Conservation (phyloP, 225 moss, liverwort and hornwort genomes). For the Climacium dendroides region DNA sequence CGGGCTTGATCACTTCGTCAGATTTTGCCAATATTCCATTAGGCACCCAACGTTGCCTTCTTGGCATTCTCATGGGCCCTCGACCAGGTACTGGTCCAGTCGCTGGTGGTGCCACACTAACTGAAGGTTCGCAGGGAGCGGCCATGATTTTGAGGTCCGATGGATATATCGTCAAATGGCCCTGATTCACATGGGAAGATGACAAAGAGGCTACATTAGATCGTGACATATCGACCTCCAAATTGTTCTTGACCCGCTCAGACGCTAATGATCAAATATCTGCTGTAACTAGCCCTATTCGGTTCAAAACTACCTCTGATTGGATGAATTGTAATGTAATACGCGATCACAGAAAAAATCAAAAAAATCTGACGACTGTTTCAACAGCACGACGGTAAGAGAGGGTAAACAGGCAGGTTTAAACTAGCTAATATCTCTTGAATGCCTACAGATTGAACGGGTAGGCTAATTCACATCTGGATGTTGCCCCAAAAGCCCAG, state of each 20-base stretch:
- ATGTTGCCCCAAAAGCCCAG: slow-evolving; percentile 18
- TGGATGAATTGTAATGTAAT: not conserved
- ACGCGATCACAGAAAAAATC: not conserved
- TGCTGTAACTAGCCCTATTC: not conserved
- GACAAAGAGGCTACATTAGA: not conserved
- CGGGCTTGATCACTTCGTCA: slow-evolving; percentile 44
- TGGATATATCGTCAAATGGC: not conserved
- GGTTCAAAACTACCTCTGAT: not conserved
- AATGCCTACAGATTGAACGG: slow-evolving; percentile 5
- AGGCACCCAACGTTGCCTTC: slow-evolving; percentile 55
- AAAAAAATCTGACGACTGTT: not conserved
- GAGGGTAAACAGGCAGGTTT: not conserved
- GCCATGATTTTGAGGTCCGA: slow-evolving; percentile 24
- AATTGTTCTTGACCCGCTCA: not conserved
- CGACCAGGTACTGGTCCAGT: slow-evolving; percentile 12
- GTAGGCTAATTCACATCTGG: slow-evolving; percentile 19
- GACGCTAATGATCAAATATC: not conserved
- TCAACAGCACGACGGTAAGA: not conserved
- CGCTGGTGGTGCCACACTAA: slow-evolving; percentile 7
- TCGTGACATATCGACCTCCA: not conserved
- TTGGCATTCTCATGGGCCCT: slow-evolving; percentile 36
- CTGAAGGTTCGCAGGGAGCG: slow-evolving; percentile 9
- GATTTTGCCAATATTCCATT: slow-evolving; percentile 39
- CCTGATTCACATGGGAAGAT: slow-evolving; percentile 20
- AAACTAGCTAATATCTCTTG: slow-evolving; percentile 1